Evolutionary conservation across 192 early-diverging fungal genomes (phyloP), one percentile per base, ranked within the genome.

Genomic region (Gonapodya sp.): DNA sequence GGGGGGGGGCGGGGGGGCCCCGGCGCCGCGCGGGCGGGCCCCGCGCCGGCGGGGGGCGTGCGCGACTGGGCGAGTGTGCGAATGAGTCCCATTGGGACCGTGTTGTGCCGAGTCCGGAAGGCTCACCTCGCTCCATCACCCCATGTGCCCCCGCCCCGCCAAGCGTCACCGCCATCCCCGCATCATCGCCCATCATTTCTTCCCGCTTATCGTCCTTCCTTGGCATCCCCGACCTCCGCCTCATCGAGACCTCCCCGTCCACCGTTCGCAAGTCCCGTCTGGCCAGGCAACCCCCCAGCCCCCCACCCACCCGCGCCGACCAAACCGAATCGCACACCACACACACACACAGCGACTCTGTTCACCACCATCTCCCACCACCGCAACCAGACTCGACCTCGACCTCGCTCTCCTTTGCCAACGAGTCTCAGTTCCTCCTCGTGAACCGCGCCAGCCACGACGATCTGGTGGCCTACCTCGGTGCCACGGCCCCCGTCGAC

Each of bases 351-450:
- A 64, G 8, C 46, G 46, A 24, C 24, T 24, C 8, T 8, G 24
- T 64, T 24, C 24, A 16, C 8, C 46, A 64, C 46, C 8, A 64
- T 24, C 8, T 64, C 46, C 8, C 46, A 64, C 8, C 46, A 64
- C 8, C 46, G 46, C 46, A 64, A 16, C 46, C 46, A 64, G 46
- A 16, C n/a, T n/a, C 34, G n/a, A 73, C 8, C 14, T 81, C 80
- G 0, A 79, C 83, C 2, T 82, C 83, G 14, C 82, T 89, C 31
- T 86, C 91, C 14, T 89, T 95, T 79, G 91, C 92, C 36, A 95
- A 94, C 80, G 87, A 92, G 79, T 89, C 93, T 31, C 93, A 91
- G 35, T 92, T 93, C 81, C 84, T 95, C 34, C 64, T 95, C 80
- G 88, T 94, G 33, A 89, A 91, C 16, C 79, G 82, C 31, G 83